phyloP scores from a whole-genome alignment of 2,329 filamentous ascomycete species.

The Fusarium lyarnte region DNA sequence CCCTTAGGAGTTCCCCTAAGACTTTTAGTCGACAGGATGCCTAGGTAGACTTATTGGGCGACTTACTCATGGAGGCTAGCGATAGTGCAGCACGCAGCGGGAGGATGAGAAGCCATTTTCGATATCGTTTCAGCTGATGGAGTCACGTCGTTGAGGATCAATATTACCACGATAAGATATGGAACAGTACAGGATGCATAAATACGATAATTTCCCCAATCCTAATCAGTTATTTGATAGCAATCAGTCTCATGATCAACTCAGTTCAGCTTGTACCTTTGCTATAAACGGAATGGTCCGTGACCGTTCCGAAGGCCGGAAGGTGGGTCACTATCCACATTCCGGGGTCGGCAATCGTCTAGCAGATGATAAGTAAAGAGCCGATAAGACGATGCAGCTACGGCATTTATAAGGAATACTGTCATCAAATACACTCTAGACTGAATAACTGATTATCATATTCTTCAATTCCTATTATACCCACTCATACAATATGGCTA shows the following conservation, averaged over 20 bases:
- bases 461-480: neutral
- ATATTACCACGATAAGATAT: neutral
- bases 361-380: neutral
- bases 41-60: accelerated
- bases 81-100: slow-evolving; percentile 14
- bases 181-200: neutral
- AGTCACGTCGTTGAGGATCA: neutral
- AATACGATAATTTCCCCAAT: neutral
- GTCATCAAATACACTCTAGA: neutral
- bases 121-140: neutral
- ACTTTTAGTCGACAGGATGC: accelerated
- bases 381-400: neutral
- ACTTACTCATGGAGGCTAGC: slow-evolving; percentile 20
- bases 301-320: slow-evolving; percentile 18
- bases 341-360: neutral
- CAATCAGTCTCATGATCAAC: neutral
- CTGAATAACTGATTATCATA: neutral
- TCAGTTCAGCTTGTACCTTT: neutral
- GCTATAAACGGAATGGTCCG: slow-evolving; percentile 3
- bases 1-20: neutral
- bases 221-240: neutral
- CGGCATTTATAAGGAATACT: neutral
- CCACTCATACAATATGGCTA: neutral
- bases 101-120: slow-evolving; percentile 18
- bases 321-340: slow-evolving; percentile 14